A percentile compares a stretch with the other conserved stretches of the same genome.
These are phyloP conservation scores for Malassezia globosa DNA, from an alignment of 1,284 basidiomycete genomes.

Conservation along the genomic window DNA sequence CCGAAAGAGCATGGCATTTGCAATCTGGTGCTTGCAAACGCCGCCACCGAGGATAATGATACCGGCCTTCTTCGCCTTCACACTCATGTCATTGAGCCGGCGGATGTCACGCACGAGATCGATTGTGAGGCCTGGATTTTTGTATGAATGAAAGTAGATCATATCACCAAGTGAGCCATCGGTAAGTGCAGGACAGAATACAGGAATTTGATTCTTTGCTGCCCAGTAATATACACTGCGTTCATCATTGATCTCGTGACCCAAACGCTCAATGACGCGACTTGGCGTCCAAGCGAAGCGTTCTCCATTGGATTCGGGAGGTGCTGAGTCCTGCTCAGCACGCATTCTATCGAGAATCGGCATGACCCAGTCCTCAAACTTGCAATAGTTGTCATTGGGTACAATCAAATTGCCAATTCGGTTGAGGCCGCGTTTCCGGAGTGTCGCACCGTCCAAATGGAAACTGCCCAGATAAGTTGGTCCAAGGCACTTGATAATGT, in stretches of 20 bases:
- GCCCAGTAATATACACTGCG: slow-evolving; percentile 94
- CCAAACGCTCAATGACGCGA: slow-evolving; percentile 75
- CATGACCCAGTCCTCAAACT: slow-evolving; percentile 96
- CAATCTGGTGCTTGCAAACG: slow-evolving; percentile 98
- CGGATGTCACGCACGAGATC: slow-evolving; percentile 95
- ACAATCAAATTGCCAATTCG: slow-evolving; percentile 95
- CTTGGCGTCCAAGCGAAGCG: slow-evolving; percentile 72
- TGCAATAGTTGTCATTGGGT: slow-evolving; percentile 98
- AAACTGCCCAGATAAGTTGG: slow-evolving; percentile 83
- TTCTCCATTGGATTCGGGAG: slow-evolving; percentile 55
- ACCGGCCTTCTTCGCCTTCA: slow-evolving; percentile 81
- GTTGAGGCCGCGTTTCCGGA: slow-evolving; percentile 79
- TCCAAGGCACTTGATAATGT: slow-evolving; percentile 96
- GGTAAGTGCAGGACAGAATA: slow-evolving; percentile 95
- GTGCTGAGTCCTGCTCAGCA: slow-evolving; percentile 61
- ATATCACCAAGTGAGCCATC: slow-evolving; percentile 97
- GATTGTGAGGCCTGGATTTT: slow-evolving; percentile 65
- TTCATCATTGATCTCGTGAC: slow-evolving; percentile 92
- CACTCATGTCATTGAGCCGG: slow-evolving; percentile 74
- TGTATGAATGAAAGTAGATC: slow-evolving; percentile 90
- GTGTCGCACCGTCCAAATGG: slow-evolving; percentile 73
- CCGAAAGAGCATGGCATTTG: slow-evolving; percentile 96
- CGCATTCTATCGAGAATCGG: slow-evolving; percentile 89
- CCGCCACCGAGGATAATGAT: slow-evolving; percentile 98
- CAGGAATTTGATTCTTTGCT: slow-evolving; percentile 86